phyloP scores from a whole-genome alignment of 495 filamentous ascomycete species.

The Pseudevernia furfuracea region DNA sequence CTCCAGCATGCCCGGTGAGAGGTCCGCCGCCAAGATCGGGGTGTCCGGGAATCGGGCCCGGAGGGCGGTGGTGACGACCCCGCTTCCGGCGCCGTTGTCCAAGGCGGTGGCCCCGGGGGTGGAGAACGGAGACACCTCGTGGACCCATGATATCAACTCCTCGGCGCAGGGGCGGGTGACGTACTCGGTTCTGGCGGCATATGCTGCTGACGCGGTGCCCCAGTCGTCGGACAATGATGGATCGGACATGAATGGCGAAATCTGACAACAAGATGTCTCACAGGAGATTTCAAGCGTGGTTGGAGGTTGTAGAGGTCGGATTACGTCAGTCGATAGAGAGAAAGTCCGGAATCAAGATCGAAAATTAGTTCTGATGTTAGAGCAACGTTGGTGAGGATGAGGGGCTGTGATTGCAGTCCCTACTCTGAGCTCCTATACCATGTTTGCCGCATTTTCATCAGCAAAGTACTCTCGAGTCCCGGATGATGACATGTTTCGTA shows the following conservation, averaged over 20 bases:
- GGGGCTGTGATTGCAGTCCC: too few relatives aligned
- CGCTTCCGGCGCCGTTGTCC: constrained; percentile 18
- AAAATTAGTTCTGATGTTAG: too few relatives aligned
- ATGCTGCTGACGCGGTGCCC: constrained; percentile 14
- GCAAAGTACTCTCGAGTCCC: too few relatives aligned
- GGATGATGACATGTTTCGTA: too few relatives aligned
- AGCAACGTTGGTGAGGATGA: too few relatives aligned
- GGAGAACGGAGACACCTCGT: constrained; percentile 8
- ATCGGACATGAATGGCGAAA: constrained; percentile 1
- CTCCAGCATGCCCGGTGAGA: constrained; percentile 15
- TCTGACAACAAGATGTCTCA: too few relatives aligned
- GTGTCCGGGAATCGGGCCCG: constrained; percentile 14
- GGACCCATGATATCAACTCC: constrained; percentile 5
- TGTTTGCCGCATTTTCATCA: too few relatives aligned
- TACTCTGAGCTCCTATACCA: too few relatives aligned
- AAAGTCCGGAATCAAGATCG: too few relatives aligned
- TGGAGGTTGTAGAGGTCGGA: too few relatives aligned
- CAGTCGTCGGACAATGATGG: background rate
- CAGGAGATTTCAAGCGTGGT: too few relatives aligned
- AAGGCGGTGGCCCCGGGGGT: background rate
- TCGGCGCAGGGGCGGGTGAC: constrained; percentile 15
- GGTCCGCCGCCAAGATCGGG: constrained; percentile 14
- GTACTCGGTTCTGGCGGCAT: constrained; percentile 11
- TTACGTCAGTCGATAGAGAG: too few relatives aligned
- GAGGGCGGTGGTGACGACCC: constrained; percentile 14